Evolutionary conservation across 495 filamentous ascomycete genomes (phyloP).

Genomic region (Podospora didyma): DNA sequence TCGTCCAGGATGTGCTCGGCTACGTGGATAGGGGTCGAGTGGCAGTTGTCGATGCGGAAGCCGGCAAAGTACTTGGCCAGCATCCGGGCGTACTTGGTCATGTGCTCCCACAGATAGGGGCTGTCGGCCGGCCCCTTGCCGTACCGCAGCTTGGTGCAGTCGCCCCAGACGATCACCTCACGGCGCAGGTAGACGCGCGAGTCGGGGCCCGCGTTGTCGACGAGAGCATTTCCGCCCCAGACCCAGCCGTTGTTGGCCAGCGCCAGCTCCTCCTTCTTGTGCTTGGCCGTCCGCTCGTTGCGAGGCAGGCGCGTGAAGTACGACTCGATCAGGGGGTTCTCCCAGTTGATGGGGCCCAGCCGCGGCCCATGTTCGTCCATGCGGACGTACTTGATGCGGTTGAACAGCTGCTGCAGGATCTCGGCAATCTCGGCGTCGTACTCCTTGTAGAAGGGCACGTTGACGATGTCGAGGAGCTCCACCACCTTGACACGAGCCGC

Average conservation of each 20-base stretch:
- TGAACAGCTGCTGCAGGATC: slow-evolving; percentile 86
- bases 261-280: slow-evolving; percentile 71
- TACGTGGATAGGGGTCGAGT: slow-evolving; percentile 90
- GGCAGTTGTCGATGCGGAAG: slow-evolving; percentile 97
- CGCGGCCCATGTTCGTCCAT: slow-evolving; percentile 90
- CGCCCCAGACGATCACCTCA: slow-evolving; percentile 97
- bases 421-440: slow-evolving; percentile 80
- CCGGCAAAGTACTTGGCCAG: slow-evolving; percentile 95
- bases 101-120: slow-evolving; percentile 92
- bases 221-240: slow-evolving; percentile 91
- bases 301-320: slow-evolving; percentile 91
- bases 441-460: slow-evolving; percentile 82
- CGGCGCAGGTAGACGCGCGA: slow-evolving; percentile 88
- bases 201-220: slow-evolving; percentile 85
- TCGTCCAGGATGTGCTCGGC: slow-evolving; percentile 93
- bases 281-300: slow-evolving; percentile 73
- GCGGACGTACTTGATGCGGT: slow-evolving; percentile 88
- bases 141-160: slow-evolving; percentile 97
- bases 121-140: slow-evolving; percentile 76
- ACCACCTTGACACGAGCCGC: slow-evolving; percentile 48
- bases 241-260: slow-evolving; percentile 98
- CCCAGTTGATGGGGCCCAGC: slow-evolving; percentile 68
- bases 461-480: slow-evolving; percentile 75
- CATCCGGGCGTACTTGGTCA: slow-evolving; percentile 85
- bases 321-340: slow-evolving; percentile 83